Conservation (phyloP, 2,329 filamentous ascomycete genomes). For the Trichophyton simii region DNA sequence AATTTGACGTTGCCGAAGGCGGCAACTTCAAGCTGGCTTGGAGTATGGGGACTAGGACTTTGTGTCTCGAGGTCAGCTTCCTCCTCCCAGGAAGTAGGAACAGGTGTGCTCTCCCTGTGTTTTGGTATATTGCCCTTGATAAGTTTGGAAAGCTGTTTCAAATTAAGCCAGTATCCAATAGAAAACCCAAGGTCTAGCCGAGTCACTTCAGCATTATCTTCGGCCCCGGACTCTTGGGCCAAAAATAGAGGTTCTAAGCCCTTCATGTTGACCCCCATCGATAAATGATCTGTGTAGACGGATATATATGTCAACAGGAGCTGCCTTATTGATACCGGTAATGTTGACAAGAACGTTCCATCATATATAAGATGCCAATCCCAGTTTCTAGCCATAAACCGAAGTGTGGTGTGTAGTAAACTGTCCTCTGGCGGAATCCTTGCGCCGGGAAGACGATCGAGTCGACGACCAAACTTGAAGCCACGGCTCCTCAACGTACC, state of each 20-base stretch:
- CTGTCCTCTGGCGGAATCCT: conserved; percentile 28
- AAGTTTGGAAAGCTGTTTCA: conserved; percentile 38
- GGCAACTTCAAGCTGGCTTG: conserved; percentile 17
- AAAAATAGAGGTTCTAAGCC: conserved; percentile 42
- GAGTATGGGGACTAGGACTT: conserved; percentile 7
- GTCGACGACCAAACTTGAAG: background rate
- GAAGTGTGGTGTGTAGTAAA: conserved; percentile 41
- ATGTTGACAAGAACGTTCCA: conserved; percentile 39
- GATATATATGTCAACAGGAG: conserved; percentile 45
- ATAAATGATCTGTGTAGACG: conserved; percentile 34
- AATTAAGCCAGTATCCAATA: conserved; percentile 36
- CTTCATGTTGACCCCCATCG: conserved; percentile 27
- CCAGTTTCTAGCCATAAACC: conserved; percentile 45
- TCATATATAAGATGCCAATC: conserved; percentile 45
- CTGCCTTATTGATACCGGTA: conserved; percentile 42
- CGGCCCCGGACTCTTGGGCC: conserved; percentile 7
- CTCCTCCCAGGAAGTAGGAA: conserved; percentile 34
- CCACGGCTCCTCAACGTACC: background rate
- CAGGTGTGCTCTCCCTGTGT: background rate
- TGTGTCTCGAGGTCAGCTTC: conserved; percentile 7
- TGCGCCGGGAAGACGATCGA: conserved; percentile 28
- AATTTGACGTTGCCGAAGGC: conserved; percentile 44
- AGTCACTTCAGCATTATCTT: conserved; percentile 32
- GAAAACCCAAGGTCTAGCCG: conserved; percentile 43
- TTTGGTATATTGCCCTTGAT: conserved; percentile 23